A percentile compares a stretch with the other conserved stretches of the same genome.
Evolutionary conservation across 805 yeast species (phyloP).

Genomic region (Kazachstania kunashirensis): DNA sequence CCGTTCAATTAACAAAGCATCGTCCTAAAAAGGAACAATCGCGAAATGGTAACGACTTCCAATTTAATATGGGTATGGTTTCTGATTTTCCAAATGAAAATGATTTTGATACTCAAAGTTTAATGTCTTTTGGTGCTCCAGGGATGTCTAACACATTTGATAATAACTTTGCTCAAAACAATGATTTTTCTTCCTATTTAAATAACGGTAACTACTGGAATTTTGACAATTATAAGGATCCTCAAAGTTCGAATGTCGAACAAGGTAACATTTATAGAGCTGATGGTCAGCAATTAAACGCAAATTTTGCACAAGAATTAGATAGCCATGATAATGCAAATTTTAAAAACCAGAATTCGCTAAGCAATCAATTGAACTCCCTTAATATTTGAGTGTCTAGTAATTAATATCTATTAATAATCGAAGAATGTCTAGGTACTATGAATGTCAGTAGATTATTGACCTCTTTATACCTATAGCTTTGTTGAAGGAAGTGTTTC

Average conservation of each 20-base stretch:
- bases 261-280: conserved; percentile 8
- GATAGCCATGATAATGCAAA: conserved; percentile 7
- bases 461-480: too few relatives aligned
- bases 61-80: conserved; percentile 12
- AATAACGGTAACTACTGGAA: conserved; percentile 19
- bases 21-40: conserved; percentile 15
- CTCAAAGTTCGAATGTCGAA: not conserved
- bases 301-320: conserved; percentile 17
- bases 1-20: conserved; percentile 40
- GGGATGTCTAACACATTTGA: conserved; percentile 10
- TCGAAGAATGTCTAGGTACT: too few relatives aligned
- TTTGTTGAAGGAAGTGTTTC: too few relatives aligned
- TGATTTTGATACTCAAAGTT: conserved; percentile 28
- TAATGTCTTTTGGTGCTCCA: conserved; percentile 26
- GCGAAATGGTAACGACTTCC: conserved; percentile 9
- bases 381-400: conserved; percentile 6
- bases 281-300: conserved; percentile 10
- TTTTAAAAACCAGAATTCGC: not conserved
- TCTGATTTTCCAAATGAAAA: conserved; percentile 12
- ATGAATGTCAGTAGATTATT: too few relatives aligned
- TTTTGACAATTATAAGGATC: conserved; percentile 6
- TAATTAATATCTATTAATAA: too few relatives aligned
- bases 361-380: conserved; percentile 5
- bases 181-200: conserved; percentile 18
- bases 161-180: conserved; percentile 12